These are phyloP conservation scores for Mallotus japonicus DNA, from an alignment of 441 rosid genomes.

Conservation along the genomic window DNA sequence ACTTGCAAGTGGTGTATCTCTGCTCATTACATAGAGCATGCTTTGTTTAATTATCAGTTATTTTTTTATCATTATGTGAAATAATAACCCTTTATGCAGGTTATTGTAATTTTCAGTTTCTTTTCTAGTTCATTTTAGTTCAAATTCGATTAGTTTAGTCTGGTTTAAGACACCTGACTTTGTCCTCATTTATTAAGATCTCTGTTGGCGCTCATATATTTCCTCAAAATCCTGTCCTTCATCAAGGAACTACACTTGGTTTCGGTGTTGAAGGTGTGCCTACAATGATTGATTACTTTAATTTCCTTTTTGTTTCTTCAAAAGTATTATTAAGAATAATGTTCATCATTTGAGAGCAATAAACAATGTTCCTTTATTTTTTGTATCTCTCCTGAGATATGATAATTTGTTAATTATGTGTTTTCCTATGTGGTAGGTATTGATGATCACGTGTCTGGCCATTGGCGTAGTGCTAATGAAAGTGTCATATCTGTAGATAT, in stretches of 20 bases:
- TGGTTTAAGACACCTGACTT: slow-evolving; percentile 8
- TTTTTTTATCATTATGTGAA: neutral
- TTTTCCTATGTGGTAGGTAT: slow-evolving; percentile 41
- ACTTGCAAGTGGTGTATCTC: neutral
- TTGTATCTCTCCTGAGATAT: neutral
- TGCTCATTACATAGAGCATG: neutral
- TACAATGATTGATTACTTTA: slow-evolving; percentile 10
- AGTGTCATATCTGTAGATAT: slow-evolving; percentile 56
- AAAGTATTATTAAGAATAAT: neutral
- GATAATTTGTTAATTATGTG: neutral
- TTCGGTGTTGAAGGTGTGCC: slow-evolving; percentile 32
- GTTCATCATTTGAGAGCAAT: slow-evolving; percentile 5
- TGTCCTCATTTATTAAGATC: slow-evolving; percentile 47
- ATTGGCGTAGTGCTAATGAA: slow-evolving; percentile 65
- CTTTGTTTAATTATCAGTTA: neutral
- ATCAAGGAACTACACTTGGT: slow-evolving; percentile 52
- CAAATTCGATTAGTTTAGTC: slow-evolving; percentile 12
- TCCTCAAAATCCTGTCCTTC: slow-evolving; percentile 72
- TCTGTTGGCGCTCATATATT: slow-evolving; percentile 80
- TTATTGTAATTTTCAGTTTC: neutral
- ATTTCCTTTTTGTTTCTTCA: slow-evolving; percentile 3
- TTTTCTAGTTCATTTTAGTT: neutral
- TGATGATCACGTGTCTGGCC: slow-evolving; percentile 54
- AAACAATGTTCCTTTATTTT: neutral
- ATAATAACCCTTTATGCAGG: neutral